Conservation (phyloP, 495 filamentous ascomycete species). For the Jackrogersella minutella region DNA sequence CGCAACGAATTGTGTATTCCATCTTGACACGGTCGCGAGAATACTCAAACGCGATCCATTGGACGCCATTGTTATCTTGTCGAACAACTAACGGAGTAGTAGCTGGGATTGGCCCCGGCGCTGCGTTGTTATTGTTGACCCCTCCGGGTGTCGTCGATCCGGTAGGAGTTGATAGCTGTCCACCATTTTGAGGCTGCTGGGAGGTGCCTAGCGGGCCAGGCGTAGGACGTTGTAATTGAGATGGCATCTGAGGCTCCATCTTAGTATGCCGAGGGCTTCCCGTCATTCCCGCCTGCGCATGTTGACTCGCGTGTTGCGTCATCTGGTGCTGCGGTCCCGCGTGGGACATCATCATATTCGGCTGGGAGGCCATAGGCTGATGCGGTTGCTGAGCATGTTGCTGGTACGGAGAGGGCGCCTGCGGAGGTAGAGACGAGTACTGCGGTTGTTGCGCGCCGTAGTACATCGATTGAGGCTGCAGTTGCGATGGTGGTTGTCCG, state of each 20-base stretch:
- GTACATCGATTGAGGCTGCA: conserved; percentile 75
- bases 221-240: conserved; percentile 64
- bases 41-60: conserved; percentile 99
- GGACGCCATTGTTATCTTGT: conserved; percentile 95
- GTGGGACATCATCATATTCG: conserved; percentile 68
- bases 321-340: conserved; percentile 58
- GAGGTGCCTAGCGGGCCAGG: conserved; percentile 61
- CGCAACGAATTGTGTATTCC: conserved; percentile 98
- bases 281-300: conserved; percentile 62
- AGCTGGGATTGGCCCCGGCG: conserved; percentile 97
- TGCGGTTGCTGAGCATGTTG: conserved; percentile 78
- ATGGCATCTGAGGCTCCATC: conserved; percentile 66
- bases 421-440: conserved; percentile 73
- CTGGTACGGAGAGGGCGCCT: conserved; percentile 77
- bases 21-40: conserved; percentile 98
- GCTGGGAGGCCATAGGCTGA: conserved; percentile 63
- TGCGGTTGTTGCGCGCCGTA: conserved; percentile 69
- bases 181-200: conserved; percentile 56
- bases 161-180: conserved; percentile 61
- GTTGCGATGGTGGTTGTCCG: conserved; percentile 77
- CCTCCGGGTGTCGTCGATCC: conserved; percentile 53
- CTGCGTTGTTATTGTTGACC: conserved; percentile 90
- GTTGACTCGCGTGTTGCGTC: conserved; percentile 55
- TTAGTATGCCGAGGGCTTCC: conserved; percentile 68
- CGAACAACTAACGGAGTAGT: conserved; percentile 94